Evolutionary conservation across 2,329 filamentous ascomycete genomes (phyloP), one percentile per base, ranked within the genome.

Genomic region (Alternaria arbusti): DNA sequence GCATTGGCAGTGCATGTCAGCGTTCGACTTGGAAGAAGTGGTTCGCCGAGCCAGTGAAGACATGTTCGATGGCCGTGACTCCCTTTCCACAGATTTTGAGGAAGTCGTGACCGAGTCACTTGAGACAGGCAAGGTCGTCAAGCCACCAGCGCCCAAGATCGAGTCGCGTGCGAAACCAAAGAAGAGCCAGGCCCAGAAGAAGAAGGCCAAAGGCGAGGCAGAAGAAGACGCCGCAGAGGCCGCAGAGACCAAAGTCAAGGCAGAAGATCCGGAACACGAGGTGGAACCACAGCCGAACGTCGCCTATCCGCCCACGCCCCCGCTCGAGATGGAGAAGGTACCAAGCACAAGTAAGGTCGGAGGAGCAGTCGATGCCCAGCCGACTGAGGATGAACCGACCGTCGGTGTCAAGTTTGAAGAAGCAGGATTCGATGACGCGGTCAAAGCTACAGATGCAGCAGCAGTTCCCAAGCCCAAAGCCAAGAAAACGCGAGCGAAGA

Each of bases 1-100:
- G 76, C 94, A 97, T 78, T 97, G 94, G 55, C 93, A 93, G 13
- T 97, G 94, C 72, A 87, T 94, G 47, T 96, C 93, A 11, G 91
- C 92, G 23, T 84, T 86, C 55, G 87, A 92, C 70, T 81, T 97
- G 62, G 71, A 82, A 54, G 88, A 90, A 64, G 80, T 92, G 40
- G 86, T 89, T 64, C 82, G 88, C 2, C 77, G 81, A 12, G 84
- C 89, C 64, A 80, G 82, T 3, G 78, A 79, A 13, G 86, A 92
- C 57, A 86, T 86, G 51, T 83, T 97, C 60, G 91, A 96, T 73
- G 93, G 92, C 59, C 93, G 87, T 64, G 91, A 94, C 9, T 90
- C 93, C 63, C 79, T 96, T 1, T 81, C 88, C 22, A 82, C 85
- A 1, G 89, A 92, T 2, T 70, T 89, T 4, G 87, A 93, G 78